Evolutionary conservation across 768 basidiomycete species (phyloP).

Genomic region (Phanerochaete carnosa): DNA sequence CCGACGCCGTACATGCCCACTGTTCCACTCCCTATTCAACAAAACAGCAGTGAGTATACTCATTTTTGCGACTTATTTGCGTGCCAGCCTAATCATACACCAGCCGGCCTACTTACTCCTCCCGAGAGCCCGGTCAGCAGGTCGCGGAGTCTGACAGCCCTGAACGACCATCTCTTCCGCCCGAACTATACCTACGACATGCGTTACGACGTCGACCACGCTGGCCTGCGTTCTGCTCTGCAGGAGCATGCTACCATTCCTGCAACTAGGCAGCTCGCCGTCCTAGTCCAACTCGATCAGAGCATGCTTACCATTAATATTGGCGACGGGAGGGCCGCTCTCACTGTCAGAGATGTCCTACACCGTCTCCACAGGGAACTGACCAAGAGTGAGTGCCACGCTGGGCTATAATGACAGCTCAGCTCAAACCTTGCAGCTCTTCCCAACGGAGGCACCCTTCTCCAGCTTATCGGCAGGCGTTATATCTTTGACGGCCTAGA

Average conservation of each 20-base stretch:
- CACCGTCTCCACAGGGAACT: constrained; percentile 4
- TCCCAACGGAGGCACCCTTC: not conserved
- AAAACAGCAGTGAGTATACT: not conserved
- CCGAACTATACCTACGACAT: constrained; percentile 10
- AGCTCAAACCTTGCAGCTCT: not conserved
- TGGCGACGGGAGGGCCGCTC: not conserved
- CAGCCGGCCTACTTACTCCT: constrained; percentile 8
- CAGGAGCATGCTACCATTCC: constrained; percentile 11
- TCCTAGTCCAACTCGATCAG: constrained; percentile 6
- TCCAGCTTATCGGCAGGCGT: not conserved
- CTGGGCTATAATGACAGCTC: not conserved
- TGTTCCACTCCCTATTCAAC: not conserved
- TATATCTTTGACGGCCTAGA: not conserved
- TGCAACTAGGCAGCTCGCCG: constrained; percentile 1
- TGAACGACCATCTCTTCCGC: not conserved
- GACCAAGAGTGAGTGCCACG: not conserved
- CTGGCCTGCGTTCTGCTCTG: not conserved
- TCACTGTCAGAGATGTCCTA: constrained; percentile 16
- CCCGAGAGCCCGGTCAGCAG: not conserved
- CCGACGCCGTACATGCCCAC: constrained; percentile 8
- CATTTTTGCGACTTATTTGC: not conserved
- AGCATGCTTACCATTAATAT: constrained; percentile 4
- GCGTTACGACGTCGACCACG: not conserved
- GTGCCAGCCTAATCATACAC: not conserved
- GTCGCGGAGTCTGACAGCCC: not conserved